Base-by-base conservation (phyloP, 2,329 filamentous ascomycete species). In the Escovopsis sp. region DNA sequence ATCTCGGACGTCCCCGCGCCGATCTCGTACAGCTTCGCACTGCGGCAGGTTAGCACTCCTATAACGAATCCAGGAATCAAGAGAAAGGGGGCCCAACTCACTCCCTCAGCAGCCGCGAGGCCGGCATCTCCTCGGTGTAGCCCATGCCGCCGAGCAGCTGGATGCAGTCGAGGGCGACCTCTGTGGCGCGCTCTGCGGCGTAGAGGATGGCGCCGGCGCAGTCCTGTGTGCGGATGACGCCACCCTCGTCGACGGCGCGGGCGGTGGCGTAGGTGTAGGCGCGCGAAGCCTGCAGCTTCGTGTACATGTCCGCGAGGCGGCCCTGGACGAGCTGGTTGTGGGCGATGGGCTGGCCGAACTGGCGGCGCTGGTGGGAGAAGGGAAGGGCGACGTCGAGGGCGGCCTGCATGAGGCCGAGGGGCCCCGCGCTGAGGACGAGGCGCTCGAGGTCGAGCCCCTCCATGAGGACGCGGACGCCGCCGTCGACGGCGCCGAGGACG, bases 301-400 rank as follows among this genome's bases (percentile, higher is more conserved):
- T 95, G 65, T 96, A 93, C 88, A 98, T 95, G 60, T 96, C 88
- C 43, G 91, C 87, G 38, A 96, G 72, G 58, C 88, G 89, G 44
- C 85, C 89, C 63, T 96, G 91, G 19, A 96, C 73, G 48, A 96
- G 72, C 62, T 98, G 91, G 61, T 94, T 94, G 52, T 91, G 82
- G 1, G 85, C 89, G 49, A 96, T 85, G 2, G 89, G 89, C 7
- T 62, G 67, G 43, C 81, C 82, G 58, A 98, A 98, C 64, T 98
- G 91, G 61, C 82, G 85, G 43, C 91, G 77, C 53, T 83, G 76
- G 62, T 98, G 91, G 1, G 82, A 81, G 58, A 93, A 98, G 0
- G 91, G 91, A 36, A 96, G 72, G 2, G 82, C 77, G 9, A 89
- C 73, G 62, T 96, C 88, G 38, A 96, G 73, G 5, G 82, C 73